Evolutionary conservation across 2,329 filamentous ascomycete species (phyloP).

Genomic region (Nemania diffusa): DNA sequence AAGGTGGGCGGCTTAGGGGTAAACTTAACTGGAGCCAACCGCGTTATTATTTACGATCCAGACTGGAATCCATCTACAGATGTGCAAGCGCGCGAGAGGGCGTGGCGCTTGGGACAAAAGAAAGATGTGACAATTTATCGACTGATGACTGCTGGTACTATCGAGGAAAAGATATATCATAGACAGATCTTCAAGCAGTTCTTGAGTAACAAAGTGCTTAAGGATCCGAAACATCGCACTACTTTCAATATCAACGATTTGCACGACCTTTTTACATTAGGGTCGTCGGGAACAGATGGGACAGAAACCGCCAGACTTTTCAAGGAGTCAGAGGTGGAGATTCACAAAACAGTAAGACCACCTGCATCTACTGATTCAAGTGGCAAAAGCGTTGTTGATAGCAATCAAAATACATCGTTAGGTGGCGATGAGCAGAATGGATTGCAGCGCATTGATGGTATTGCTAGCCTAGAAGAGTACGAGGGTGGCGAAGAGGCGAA

Average conservation of each 20-base stretch:
- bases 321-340: slow-evolving; percentile 82
- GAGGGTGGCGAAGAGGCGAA: slow-evolving; percentile 62
- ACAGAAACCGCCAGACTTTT: slow-evolving; percentile 90
- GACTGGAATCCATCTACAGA: slow-evolving; percentile 99
- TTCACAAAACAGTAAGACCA: slow-evolving; percentile 53
- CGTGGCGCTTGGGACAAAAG: slow-evolving; percentile 95
- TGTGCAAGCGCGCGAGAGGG: slow-evolving; percentile 91
- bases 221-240: slow-evolving; percentile 91
- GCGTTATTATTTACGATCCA: slow-evolving; percentile 97
- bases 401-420: slow-evolving; percentile 23
- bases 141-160: slow-evolving; percentile 97
- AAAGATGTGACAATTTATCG: slow-evolving; percentile 95
- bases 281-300: slow-evolving; percentile 71
- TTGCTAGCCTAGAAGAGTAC: slow-evolving; percentile 47
- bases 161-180: slow-evolving; percentile 99
- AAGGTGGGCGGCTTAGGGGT: slow-evolving; percentile 94
- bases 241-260: slow-evolving; percentile 90
- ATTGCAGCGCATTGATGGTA: slow-evolving; percentile 50
- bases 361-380: slow-evolving; percentile 30
- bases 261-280: slow-evolving; percentile 89
- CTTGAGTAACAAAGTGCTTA: slow-evolving; percentile 93
- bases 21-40: slow-evolving; percentile 92
- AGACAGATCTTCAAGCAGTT: slow-evolving; percentile 99
- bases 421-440: slow-evolving; percentile 47
- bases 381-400: slow-evolving; percentile 5